Base-by-base conservation (phyloP, 2,329 filamentous ascomycete genomes). In the Colletotrichum acutatum region DNA sequence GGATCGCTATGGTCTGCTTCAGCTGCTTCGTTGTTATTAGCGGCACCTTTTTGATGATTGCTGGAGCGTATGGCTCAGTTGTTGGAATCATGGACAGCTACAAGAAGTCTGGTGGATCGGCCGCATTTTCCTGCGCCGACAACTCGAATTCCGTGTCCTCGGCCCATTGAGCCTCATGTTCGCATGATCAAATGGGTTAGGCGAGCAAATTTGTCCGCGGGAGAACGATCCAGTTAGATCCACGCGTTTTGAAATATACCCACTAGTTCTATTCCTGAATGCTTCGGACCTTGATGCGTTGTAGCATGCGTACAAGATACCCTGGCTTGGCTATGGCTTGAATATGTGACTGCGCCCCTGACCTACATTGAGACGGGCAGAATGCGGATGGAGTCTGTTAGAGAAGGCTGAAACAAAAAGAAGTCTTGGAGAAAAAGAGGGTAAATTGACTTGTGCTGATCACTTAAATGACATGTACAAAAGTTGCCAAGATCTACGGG, bases 61-160 rank as follows among this genome's bases (percentile, higher is more conserved):
- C 79, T 4, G 85, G 84, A 1, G 86, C 84, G 0, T 87, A 86
- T 61, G 84, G 84, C 0, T 84, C 84, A 0, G 76, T 87, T 6
- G 77, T 84, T 8, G 79, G 76, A 4, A 84, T 86, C 42, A 80
- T 83, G 6, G 78, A 82, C 7, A 77, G 78, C 1, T 84, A 86
- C 67, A 76, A 78, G n/a, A 73, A 74, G 5, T 76, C 76, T 4
- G 81, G 80, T 1, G 83, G 82, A 0, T 82, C 83, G 3, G 76
- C 77, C 1, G 83, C 83, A 0, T 86, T 83, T 79, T 83, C 84
- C 1, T 86, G 84, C 61, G 82, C 81, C 0, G 84, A 86, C 62
- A 86, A 86, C 77, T 84, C 84, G 5, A 79, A 80, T 60, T 80
- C 78, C 3, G 66, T 70, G 5, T 65, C 42, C 42, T 49, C 19